Conservation (phyloP, 345 rosid genomes). For the Hypericum androsaemum region DNA sequence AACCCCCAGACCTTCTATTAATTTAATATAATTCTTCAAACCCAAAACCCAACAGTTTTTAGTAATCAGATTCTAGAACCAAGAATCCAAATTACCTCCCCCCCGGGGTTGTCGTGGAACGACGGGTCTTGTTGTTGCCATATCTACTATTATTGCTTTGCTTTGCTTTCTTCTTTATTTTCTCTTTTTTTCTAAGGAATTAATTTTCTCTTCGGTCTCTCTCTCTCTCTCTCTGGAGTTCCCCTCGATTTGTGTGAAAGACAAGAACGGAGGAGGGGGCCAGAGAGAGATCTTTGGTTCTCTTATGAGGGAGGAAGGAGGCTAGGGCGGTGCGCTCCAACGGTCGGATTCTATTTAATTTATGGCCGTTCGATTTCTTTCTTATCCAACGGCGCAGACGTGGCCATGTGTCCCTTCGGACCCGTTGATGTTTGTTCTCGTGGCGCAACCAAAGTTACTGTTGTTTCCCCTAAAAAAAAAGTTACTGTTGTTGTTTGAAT, state of each 20-base stretch:
- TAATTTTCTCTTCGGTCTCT: too few relatives aligned
- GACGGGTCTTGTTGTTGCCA: slow-evolving; percentile 58
- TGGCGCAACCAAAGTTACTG: too few relatives aligned
- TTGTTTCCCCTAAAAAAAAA: too few relatives aligned
- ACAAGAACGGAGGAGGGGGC: neutral
- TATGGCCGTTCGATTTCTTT: slow-evolving; percentile 31
- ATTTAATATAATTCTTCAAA: neutral
- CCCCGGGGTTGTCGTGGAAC: slow-evolving; percentile 48
- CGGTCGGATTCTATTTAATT: slow-evolving; percentile 46
- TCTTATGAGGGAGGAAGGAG: slow-evolving; percentile 33
- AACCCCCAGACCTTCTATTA: too few relatives aligned
- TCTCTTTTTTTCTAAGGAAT: too few relatives aligned
- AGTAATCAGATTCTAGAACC: neutral
- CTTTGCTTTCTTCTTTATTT: slow-evolving; percentile 2
- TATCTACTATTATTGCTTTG: slow-evolving; percentile 9
- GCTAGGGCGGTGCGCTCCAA: slow-evolving; percentile 20
- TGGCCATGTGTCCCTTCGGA: slow-evolving; percentile 8
- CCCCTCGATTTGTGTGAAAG: slow-evolving; percentile 1
- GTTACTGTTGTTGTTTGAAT: slow-evolving; percentile 30
- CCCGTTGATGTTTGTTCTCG: slow-evolving; percentile 34
- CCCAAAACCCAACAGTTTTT: neutral
- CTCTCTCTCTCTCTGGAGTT: neutral
- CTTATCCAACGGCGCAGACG: slow-evolving; percentile 26
- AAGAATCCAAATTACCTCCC: slow-evolving; percentile 20
- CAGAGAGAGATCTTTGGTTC: slow-evolving; percentile 3